These are phyloP conservation scores for Begonia loranthoides DNA, from an alignment of 306 rosid genomes.

Conservation along the genomic window DNA sequence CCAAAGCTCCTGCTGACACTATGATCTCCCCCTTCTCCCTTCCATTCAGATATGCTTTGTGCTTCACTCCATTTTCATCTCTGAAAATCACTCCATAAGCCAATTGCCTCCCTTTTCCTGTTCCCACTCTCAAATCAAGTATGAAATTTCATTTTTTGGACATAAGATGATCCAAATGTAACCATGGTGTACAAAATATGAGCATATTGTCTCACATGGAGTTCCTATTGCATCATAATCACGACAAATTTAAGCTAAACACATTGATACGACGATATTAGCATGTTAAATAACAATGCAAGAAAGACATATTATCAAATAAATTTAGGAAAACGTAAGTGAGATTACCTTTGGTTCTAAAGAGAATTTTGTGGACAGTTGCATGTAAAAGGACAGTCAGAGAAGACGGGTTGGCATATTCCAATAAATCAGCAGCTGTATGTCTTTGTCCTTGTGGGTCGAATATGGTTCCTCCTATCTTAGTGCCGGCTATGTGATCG, in stretches of 20 bases:
- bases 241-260: too few species aligned
- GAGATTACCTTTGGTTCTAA: slow-evolving; percentile 24
- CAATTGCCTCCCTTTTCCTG: slow-evolving; percentile 28
- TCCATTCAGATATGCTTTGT: slow-evolving; percentile 24
- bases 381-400: slow-evolving; percentile 46
- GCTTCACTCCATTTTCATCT: slow-evolving; percentile 27
- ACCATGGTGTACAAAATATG: too few species aligned
- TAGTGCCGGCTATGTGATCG: slow-evolving; percentile 63
- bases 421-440: slow-evolving; percentile 56
- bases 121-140: too few species aligned
- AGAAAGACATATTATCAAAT: too few species aligned
- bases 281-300: too few species aligned
- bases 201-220: too few species aligned
- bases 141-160: too few species aligned
- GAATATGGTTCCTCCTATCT: slow-evolving; percentile 71
- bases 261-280: too few species aligned
- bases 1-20: slow-evolving; percentile 56
- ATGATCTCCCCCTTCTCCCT: slow-evolving; percentile 35
- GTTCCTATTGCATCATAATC: too few species aligned
- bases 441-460: slow-evolving; percentile 42
- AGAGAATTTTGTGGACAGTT: slow-evolving; percentile 38
- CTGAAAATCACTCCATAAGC: slow-evolving; percentile 49
- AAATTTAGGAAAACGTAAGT: not conserved
- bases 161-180: too few species aligned
- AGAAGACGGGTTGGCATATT: slow-evolving; percentile 38